Evolutionary conservation across 164 flowering plant species (phyloP).

Genomic region (Echeveria elegans): DNA sequence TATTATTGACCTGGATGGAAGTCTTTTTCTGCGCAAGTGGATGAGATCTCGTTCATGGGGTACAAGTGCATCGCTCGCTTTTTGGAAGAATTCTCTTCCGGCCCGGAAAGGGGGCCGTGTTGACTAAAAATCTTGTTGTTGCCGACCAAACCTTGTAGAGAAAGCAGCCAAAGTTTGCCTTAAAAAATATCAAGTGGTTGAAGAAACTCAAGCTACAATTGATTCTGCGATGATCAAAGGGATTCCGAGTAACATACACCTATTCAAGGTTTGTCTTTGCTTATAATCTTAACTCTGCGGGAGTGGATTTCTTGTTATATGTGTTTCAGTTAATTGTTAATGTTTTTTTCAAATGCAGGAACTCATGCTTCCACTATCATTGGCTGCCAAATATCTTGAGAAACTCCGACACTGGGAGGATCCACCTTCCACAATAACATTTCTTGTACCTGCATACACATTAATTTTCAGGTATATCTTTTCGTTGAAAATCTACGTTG

Average conservation of each 20-base stretch:
- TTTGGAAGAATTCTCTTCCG: constrained; percentile 55
- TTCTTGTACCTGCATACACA: constrained; percentile 63
- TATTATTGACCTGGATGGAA: constrained; percentile 77
- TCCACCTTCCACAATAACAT: constrained; percentile 66
- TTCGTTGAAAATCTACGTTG: background rate
- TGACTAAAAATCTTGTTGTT: constrained; percentile 74
- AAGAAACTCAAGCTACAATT: constrained; percentile 91
- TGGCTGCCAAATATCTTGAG: constrained; percentile 42
- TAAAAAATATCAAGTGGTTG: constrained; percentile 49
- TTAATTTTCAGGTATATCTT: constrained; percentile 63
- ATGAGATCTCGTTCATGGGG: constrained; percentile 83
- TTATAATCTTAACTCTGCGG: background rate
- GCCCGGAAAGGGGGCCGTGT: constrained; percentile 52
- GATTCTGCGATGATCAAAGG: constrained; percentile 91
- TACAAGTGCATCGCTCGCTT: constrained; percentile 49
- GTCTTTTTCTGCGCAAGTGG: constrained; percentile 80
- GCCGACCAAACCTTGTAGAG: constrained; percentile 56
- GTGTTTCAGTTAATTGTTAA: background rate
- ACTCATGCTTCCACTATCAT: constrained; percentile 63
- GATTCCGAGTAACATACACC: constrained; percentile 94
- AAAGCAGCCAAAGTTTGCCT: constrained; percentile 54
- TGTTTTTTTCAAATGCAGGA: constrained; percentile 45
- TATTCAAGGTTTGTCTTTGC: constrained; percentile 54
- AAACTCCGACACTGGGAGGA: constrained; percentile 85
- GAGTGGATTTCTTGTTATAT: background rate